A percentile compares a stretch with the other conserved stretches of the same genome.
Conservation (phyloP, 148 eudicot species). For the Spergularia bocconei region DNA sequence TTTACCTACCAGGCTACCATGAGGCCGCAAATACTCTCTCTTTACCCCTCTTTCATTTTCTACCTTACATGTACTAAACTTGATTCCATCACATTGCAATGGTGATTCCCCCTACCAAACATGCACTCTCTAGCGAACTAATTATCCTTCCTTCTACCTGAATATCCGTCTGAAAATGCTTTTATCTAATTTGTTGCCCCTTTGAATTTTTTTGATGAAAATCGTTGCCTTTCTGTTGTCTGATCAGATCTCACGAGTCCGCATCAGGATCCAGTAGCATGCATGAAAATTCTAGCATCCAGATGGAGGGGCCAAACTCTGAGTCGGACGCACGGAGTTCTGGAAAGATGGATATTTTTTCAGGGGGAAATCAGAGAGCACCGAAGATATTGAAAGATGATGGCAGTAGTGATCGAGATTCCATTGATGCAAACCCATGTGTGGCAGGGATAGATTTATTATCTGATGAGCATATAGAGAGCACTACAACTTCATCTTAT, state of each 20-base stretch:
- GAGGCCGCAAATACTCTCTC: no score
- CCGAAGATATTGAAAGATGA: conserved; percentile 18
- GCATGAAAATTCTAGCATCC: conserved; percentile 18
- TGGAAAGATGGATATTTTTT: conserved; percentile 5
- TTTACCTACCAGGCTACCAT: no score
- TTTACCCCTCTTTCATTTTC: no score
- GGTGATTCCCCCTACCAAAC: no score
- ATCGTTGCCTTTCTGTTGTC: not conserved
- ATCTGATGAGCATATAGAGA: conserved; percentile 20
- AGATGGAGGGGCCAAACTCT: conserved; percentile 12
- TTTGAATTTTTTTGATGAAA: not conserved
- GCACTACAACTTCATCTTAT: conserved; percentile 18
- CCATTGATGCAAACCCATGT: conserved; percentile 26
- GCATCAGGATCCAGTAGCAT: conserved; percentile 15
- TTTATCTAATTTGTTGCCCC: not conserved
- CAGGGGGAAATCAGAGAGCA: conserved; percentile 20
- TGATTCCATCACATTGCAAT: no score
- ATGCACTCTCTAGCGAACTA: not conserved
- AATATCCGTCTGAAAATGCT: not conserved
- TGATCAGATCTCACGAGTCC: conserved; percentile 25
- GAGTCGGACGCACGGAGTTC: conserved; percentile 13
- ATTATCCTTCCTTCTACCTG: not conserved
- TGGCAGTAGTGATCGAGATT: conserved; percentile 3
- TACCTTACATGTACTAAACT: no score
- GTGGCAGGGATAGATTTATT: conserved; percentile 28